Conservation (phyloP, 129 eudicot species). For the Solidago caesia region DNA sequence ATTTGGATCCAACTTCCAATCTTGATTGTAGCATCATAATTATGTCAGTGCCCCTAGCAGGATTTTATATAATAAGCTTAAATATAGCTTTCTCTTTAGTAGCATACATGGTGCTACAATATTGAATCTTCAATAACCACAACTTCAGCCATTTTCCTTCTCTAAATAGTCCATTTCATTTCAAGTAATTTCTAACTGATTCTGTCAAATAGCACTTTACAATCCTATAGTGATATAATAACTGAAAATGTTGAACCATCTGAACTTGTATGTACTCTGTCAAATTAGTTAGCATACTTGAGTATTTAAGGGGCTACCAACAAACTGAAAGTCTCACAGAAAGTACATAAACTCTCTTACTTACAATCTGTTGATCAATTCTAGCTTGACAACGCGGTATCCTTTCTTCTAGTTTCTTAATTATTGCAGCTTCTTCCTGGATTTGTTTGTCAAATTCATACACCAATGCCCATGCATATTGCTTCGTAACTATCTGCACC, state of each 20-base stretch:
- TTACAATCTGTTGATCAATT: conserved; percentile 65
- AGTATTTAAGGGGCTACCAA: not conserved
- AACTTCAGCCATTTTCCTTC: not conserved
- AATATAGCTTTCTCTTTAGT: too few relatives aligned
- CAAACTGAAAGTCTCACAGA: not conserved
- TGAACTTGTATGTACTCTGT: not conserved
- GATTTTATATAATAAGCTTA: too few relatives aligned
- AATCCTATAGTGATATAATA: not conserved
- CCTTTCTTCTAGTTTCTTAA: conserved; percentile 59
- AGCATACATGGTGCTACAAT: too few relatives aligned
- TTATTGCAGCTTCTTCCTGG: conserved; percentile 36
- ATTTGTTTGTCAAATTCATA: conserved; percentile 65
- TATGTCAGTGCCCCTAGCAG: too few relatives aligned
- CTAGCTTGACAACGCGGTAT: conserved; percentile 57
- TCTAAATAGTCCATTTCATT: not conserved
- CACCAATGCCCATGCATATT: conserved; percentile 90
- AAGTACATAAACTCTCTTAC: conserved; percentile 29
- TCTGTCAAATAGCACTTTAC: conserved; percentile 2
- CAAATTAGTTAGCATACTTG: conserved; percentile 10
- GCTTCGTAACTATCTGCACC: conserved; percentile 58
- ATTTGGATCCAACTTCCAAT: too few relatives aligned
- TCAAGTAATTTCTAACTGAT: conserved; percentile 5
- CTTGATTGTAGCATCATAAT: too few relatives aligned
- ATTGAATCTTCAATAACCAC: too few relatives aligned
- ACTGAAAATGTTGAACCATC: not conserved